phyloP scores from a whole-genome alignment of 495 filamentous ascomycete species.

The Talaromyces nanjingensis region DNA sequence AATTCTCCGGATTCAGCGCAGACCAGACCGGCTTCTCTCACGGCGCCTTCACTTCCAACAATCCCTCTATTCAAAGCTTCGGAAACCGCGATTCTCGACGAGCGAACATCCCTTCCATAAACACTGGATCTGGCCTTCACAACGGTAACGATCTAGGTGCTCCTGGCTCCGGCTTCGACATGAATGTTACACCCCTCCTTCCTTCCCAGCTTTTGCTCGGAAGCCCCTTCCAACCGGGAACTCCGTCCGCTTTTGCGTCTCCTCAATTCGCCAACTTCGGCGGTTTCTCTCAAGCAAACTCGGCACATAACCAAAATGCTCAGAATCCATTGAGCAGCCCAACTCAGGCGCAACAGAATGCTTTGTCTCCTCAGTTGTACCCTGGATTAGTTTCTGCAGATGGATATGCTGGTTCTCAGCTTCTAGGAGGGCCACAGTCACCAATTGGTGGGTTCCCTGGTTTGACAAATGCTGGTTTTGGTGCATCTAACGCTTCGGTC shows the following conservation, averaged over 20 bases:
- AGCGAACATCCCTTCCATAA: constrained; percentile 86
- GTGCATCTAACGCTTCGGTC: constrained; percentile 61
- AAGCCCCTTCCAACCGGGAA: constrained; percentile 94
- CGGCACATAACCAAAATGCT: constrained; percentile 50
- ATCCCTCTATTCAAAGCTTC: constrained; percentile 59
- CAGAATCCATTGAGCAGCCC: constrained; percentile 50
- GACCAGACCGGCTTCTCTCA: constrained; percentile 83
- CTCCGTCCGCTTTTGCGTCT: constrained; percentile 79
- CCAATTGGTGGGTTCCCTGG: constrained; percentile 68
- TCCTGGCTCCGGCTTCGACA: constrained; percentile 84
- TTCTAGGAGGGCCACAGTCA: constrained; percentile 75
- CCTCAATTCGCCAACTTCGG: constrained; percentile 84
- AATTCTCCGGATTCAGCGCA: constrained; percentile 60
- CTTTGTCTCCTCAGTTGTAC: constrained; percentile 67
- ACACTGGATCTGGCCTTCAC: constrained; percentile 59
- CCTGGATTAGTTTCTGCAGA: constrained; percentile 72
- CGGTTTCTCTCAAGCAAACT: constrained; percentile 64
- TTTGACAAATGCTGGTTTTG: constrained; percentile 49
- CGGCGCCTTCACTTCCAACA: constrained; percentile 79
- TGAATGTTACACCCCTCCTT: constrained; percentile 95
- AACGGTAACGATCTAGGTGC: constrained; percentile 70
- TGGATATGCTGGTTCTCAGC: constrained; percentile 61
- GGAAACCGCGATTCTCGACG: constrained; percentile 76
- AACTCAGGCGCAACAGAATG: constrained; percentile 55
- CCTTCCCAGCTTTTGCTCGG: constrained; percentile 92